These are phyloP conservation scores for Microcyclospora tardicrescens DNA, from an alignment of 2,329 filamentous ascomycete genomes.

Conservation along the genomic window DNA sequence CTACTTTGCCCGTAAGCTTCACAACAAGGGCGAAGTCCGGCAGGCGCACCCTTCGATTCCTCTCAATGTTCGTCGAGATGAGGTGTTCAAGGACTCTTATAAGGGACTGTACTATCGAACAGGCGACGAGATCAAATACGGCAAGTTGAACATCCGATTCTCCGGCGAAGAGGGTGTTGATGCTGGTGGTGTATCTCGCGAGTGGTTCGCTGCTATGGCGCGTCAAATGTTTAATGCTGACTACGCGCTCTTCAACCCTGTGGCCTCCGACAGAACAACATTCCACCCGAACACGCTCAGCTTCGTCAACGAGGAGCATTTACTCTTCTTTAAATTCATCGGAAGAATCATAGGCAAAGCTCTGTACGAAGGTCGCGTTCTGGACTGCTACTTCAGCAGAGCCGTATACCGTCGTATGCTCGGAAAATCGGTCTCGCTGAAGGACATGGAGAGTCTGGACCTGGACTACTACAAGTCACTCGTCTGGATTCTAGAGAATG, in stretches of 20 bases:
- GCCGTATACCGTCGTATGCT: slow-evolving; percentile 97
- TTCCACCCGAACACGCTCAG: slow-evolving; percentile 97
- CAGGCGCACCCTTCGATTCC: slow-evolving; percentile 67
- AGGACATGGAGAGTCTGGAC: slow-evolving; percentile 98
- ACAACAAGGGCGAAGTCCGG: slow-evolving; percentile 59
- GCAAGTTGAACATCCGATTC: slow-evolving; percentile 95
- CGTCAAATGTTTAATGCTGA: slow-evolving; percentile 98
- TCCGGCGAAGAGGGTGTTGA: slow-evolving; percentile 96
- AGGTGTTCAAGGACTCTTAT: slow-evolving; percentile 97
- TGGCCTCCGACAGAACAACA: slow-evolving; percentile 91
- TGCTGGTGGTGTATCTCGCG: slow-evolving; percentile 89
- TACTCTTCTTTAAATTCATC: slow-evolving; percentile 99
- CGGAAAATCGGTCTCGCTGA: slow-evolving; percentile 87
- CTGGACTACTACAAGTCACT: slow-evolving; percentile 98
- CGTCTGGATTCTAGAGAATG: slow-evolving; percentile 96
- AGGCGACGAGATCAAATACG: slow-evolving; percentile 96
- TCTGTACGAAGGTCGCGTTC: slow-evolving; percentile 84
- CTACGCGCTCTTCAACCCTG: slow-evolving; percentile 90
- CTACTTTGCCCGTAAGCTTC: slow-evolving; percentile 91
- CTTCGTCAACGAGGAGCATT: slow-evolving; percentile 84
- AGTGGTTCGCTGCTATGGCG: slow-evolving; percentile 97
- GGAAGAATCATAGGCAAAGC: slow-evolving; percentile 97
- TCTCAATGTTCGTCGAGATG: slow-evolving; percentile 78
- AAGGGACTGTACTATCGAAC: slow-evolving; percentile 95
- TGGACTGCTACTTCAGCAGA: slow-evolving; percentile 97